Percentiles rank a stretch among this genome's conserved stretches.
phyloP scores from a whole-genome alignment of 2,329 filamentous ascomycete genomes.

The Thielaviopsis euricoi region DNA sequence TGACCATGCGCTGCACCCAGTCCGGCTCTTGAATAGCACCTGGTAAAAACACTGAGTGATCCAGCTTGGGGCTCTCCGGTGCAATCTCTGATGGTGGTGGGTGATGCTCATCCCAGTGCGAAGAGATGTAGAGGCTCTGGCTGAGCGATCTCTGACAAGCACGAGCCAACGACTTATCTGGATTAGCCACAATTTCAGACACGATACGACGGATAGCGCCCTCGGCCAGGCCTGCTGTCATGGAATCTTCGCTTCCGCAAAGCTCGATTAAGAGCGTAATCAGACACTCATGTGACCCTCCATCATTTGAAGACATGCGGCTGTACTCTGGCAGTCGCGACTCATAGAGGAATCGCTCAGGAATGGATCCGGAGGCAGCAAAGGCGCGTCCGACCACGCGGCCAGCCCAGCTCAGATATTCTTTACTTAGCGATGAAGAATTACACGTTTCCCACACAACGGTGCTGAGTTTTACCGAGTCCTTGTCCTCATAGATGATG shows the following conservation, averaged over 20 bases:
- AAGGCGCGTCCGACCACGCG: slow-evolving; percentile 72
- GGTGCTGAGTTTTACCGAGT: slow-evolving; percentile 43
- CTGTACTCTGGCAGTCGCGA: slow-evolving; percentile 36
- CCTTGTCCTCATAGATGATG: slow-evolving; percentile 49
- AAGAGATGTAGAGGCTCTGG: slow-evolving; percentile 34
- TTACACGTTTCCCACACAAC: slow-evolving; percentile 64
- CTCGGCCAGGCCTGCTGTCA: slow-evolving; percentile 42
- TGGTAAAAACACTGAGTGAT: slow-evolving; percentile 19
- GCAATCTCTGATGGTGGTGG: slow-evolving; percentile 35
- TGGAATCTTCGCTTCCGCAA: slow-evolving; percentile 38
- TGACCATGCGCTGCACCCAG: slow-evolving; percentile 47
- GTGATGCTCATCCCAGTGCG: slow-evolving; percentile 38
- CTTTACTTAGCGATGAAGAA: slow-evolving; percentile 41
- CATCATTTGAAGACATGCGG: slow-evolving; percentile 27
- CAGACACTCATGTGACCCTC: slow-evolving; percentile 46
- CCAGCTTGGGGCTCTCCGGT: not conserved
- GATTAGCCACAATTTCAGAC: slow-evolving; percentile 31
- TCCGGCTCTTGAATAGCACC: slow-evolving; percentile 26
- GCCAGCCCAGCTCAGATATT: slow-evolving; percentile 74
- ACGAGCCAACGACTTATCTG: slow-evolving; percentile 30
- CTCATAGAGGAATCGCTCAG: slow-evolving; percentile 42
- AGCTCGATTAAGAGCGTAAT: slow-evolving; percentile 45
- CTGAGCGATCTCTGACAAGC: slow-evolving; percentile 36
- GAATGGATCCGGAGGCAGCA: slow-evolving; percentile 54
- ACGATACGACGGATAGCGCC: slow-evolving; percentile 40